A percentile compares a stretch with the other conserved stretches of the same genome.
phyloP scores from a whole-genome alignment of 805 yeast species.

The Candida tibetensis region DNA sequence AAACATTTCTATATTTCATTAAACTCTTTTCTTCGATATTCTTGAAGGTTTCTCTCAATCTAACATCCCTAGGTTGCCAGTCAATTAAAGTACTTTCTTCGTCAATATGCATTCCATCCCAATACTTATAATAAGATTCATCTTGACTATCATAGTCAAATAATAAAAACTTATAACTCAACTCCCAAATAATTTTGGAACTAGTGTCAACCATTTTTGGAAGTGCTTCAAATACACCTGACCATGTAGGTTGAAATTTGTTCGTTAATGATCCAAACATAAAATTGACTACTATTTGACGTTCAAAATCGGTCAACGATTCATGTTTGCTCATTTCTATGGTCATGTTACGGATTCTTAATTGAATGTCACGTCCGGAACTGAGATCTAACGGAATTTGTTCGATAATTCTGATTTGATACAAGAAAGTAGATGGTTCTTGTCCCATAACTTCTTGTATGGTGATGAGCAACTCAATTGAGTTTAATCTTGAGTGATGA shows the following conservation, averaged over 20 bases:
- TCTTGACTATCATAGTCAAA: slow-evolving; percentile 20
- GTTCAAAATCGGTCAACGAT: slow-evolving; percentile 14
- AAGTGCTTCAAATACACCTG: slow-evolving; percentile 62
- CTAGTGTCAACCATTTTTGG: slow-evolving; percentile 38
- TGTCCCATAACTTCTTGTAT: slow-evolving; percentile 18
- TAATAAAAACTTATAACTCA: slow-evolving; percentile 37
- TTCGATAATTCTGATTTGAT: slow-evolving; percentile 60
- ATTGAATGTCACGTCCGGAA: slow-evolving; percentile 70
- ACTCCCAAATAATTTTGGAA: slow-evolving; percentile 53
- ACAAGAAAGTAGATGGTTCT: slow-evolving; percentile 40
- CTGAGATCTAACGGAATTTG: slow-evolving; percentile 66
- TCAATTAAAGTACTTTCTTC: slow-evolving; percentile 12
- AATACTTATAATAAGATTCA: slow-evolving; percentile 11
- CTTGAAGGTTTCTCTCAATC: slow-evolving; percentile 43
- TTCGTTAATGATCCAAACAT: slow-evolving; percentile 65
- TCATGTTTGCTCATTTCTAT: slow-evolving; percentile 33
- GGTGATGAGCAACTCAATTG: slow-evolving; percentile 48
- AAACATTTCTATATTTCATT: slow-evolving; percentile 28
- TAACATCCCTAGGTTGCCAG: slow-evolving; percentile 47
- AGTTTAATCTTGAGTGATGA: slow-evolving; percentile 45
- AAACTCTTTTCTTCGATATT: slow-evolving; percentile 20
- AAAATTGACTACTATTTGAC: slow-evolving; percentile 32
- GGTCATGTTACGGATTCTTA: slow-evolving; percentile 63
- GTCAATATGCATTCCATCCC: slow-evolving; percentile 1
- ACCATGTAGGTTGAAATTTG: slow-evolving; percentile 84